Evolutionary conservation across 2,329 filamentous ascomycete species (phyloP).

Genomic region (Trichoderma oligosporum): DNA sequence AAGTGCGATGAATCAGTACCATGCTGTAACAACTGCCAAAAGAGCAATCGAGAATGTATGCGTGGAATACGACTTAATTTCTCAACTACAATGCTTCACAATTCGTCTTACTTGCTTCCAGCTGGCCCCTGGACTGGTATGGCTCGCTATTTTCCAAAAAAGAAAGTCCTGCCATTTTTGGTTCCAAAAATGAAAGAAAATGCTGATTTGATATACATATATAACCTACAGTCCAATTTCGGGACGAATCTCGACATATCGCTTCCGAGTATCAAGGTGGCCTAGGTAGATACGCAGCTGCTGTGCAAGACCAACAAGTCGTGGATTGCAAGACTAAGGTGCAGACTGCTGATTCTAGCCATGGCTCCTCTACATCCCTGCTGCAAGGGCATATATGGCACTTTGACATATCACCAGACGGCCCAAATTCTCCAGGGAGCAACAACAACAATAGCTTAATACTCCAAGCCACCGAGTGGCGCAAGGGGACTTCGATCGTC

Average conservation of each 20-base stretch:
- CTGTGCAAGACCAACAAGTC: not conserved
- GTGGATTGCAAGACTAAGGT: not conserved
- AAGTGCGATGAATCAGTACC: constrained; percentile 78
- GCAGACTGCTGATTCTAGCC: not conserved
- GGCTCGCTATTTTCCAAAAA: not conserved
- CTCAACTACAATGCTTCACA: constrained; percentile 74
- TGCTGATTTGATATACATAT: not conserved
- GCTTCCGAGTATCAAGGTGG: constrained; percentile 88
- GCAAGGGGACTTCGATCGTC: not conserved
- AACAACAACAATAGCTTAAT: constrained; percentile 8
- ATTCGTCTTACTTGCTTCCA: constrained; percentile 52
- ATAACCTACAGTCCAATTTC: constrained; percentile 65
- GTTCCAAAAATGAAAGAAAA: no score
- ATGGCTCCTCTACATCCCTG: not conserved
- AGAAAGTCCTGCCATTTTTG: no score
- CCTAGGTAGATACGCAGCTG: constrained; percentile 62
- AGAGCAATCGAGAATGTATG: constrained; percentile 81
- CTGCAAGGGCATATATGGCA: constrained; percentile 10
- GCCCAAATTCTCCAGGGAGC: constrained; percentile 3
- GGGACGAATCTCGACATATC: constrained; percentile 85
- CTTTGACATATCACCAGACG: constrained; percentile 2
- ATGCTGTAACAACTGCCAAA: constrained; percentile 73
- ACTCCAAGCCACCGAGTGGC: constrained; percentile 12
- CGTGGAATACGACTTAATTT: constrained; percentile 87
- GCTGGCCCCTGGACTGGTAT: constrained; percentile 27